Base-by-base conservation (phyloP, 352 stramenopile genomes). In the Hyphochytrium catenoides region DNA sequence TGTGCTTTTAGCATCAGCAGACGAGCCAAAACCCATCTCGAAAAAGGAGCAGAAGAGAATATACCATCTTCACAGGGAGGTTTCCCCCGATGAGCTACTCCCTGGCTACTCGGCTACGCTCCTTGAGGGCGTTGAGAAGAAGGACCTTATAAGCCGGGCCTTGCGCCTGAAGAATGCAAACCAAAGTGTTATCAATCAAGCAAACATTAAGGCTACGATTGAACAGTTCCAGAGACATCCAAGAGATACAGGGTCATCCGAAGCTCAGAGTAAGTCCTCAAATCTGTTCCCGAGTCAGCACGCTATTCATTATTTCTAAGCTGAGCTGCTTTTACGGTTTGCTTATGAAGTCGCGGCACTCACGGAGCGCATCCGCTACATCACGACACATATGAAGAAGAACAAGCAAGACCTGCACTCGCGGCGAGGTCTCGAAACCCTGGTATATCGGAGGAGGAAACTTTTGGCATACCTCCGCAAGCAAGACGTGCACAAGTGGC, bases 321-420 rank as follows among this genome's bases (percentile, higher is more conserved):
- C n/a, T n/a, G n/a, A n/a, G n/a, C n/a, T n/a, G n/a, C n/a, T n/a
- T n/a, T n/a, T n/a, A n/a, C n/a, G n/a, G n/a, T n/a, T n/a, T n/a
- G n/a, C n/a, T n/a, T n/a, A n/a, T n/a, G n/a, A n/a, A n/a, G n/a
- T 83, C 34, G 68, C 68, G 5, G 64, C 79, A 42, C 50, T 83
- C 17, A 83, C 68, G 45, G 65, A 83, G 46, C 79, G 76, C 56
- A 79, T 83, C 37, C 46, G 74, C 43, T 66, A 57, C 33, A 70
- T 48, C 37, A 83, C 68, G 44, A 31, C 59, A 11, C 68, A 83
- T 54, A 63, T 67, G 20, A 56, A 70, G 44, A 42, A 42, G 16
- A 56, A 83, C 54, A 78, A 79, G 65, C 75, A 83, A 49, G 68
- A 83, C 51, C 65, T 79, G 40, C 68, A 83, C 57, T 83, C 68